These are phyloP conservation scores for Phytophthora hybrid DNA, from an alignment of 352 stramenopile genomes.

Conservation along the genomic window DNA sequence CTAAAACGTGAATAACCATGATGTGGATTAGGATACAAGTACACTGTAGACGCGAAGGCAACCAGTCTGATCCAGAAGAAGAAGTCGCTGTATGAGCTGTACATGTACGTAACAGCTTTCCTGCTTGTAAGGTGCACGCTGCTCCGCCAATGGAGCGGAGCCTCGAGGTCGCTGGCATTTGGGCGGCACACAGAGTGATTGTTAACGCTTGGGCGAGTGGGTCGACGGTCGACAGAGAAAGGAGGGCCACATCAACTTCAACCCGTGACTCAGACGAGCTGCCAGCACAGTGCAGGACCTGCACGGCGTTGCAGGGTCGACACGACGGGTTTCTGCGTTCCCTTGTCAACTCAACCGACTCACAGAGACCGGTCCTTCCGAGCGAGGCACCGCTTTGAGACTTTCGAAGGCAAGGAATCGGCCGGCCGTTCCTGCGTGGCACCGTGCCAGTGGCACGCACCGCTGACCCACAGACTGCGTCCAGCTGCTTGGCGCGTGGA, in stretches of 20 bases:
- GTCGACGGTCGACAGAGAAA: slow-evolving; percentile 5
- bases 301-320: neutral
- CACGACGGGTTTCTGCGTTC: slow-evolving; percentile 8
- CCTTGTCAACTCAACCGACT: neutral
- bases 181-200: neutral
- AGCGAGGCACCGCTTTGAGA: neutral
- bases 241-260: slow-evolving; percentile 16
- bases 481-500: slow-evolving; percentile 26
- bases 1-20: neutral
- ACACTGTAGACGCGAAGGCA: too few relatives aligned
- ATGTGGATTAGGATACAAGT: neutral
- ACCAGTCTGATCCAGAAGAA: too few relatives aligned
- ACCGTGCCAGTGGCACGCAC: neutral
- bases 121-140: too few relatives aligned
- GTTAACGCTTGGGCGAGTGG: slow-evolving; percentile 17
- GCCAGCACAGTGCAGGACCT: too few relatives aligned
- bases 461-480: neutral
- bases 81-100: neutral
- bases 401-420: neutral
- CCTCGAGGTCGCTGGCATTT: neutral
- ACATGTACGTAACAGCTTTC: neutral
- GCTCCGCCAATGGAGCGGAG: neutral
- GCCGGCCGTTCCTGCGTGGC: neutral
- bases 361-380: neutral
- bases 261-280: slow-evolving; percentile 5